Evolutionary conservation across 176 grass and related monocot genomes (phyloP).

Genomic region (Alloteropsis semialata): DNA sequence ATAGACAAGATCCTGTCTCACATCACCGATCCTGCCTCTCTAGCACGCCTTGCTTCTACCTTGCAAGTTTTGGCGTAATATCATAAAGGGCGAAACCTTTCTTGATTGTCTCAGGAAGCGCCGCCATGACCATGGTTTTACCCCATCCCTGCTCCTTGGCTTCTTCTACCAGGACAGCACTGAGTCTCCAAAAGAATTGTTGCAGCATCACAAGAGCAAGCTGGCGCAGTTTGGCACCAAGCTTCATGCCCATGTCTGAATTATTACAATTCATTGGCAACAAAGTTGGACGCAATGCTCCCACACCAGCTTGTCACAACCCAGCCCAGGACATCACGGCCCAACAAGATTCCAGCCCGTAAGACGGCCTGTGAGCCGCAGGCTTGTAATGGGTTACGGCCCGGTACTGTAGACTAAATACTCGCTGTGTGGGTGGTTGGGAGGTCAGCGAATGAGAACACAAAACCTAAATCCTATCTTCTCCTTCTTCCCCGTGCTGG

Average conservation of each 20-base stretch:
- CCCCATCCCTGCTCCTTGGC: conserved; percentile 27
- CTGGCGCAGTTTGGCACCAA: neutral
- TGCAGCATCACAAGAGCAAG: neutral
- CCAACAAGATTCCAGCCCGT: too few relatives aligned
- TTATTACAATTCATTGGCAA: neutral
- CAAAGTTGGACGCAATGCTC: neutral
- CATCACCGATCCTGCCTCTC: conserved; percentile 18
- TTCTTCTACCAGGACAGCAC: conserved; percentile 20
- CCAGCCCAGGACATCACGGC: too few relatives aligned
- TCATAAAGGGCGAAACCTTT: neutral
- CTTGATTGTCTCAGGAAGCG: conserved; percentile 2
- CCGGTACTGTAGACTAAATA: too few relatives aligned
- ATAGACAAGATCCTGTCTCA: neutral
- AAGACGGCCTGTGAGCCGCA: too few relatives aligned
- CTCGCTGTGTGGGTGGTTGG: too few relatives aligned
- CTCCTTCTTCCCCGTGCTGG: too few relatives aligned
- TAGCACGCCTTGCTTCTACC: conserved; percentile 1
- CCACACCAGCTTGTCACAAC: too few relatives aligned
- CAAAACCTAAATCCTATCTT: too few relatives aligned
- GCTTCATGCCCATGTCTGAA: conserved; percentile 14
- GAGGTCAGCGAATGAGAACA: too few relatives aligned
- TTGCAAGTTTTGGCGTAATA: conserved; percentile 22
- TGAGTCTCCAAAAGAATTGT: neutral
- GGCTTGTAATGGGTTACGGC: too few relatives aligned
- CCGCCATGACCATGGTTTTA: neutral